A percentile compares a stretch with the other conserved stretches of the same genome.
Conservation (phyloP, 257 asterid species). For the Primulina tabacum region DNA sequence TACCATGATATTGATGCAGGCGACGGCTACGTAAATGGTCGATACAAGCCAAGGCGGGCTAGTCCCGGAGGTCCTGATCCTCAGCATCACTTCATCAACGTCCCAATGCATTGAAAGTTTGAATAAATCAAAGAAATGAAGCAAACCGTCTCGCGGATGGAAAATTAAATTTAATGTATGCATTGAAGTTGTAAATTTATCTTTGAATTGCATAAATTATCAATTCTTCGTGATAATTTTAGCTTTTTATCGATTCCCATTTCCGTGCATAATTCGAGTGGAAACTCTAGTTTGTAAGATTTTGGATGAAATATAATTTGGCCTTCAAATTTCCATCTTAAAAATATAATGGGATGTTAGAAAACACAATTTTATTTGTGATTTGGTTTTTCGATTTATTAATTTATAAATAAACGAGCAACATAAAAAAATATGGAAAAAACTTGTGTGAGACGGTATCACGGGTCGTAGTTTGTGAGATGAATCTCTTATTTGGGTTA, state of each 20-base stretch:
- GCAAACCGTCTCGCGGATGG: not conserved
- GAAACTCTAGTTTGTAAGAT: too few species aligned
- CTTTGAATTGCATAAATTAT: not conserved
- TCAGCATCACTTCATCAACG: conserved; percentile 37
- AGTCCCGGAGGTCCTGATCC: conserved; percentile 64
- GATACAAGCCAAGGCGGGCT: conserved; percentile 26
- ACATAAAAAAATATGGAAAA: too few species aligned
- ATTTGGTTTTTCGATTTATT: too few species aligned
- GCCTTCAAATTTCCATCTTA: not conserved
- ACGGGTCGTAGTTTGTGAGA: too few species aligned
- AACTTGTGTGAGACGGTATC: too few species aligned
- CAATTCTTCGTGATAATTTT: not conserved
- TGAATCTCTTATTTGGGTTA: too few species aligned
- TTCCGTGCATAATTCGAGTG: not conserved
- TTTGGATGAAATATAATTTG: not conserved
- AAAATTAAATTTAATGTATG: not conserved
- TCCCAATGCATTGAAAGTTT: not conserved
- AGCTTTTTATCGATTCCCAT: not conserved
- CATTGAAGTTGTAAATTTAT: not conserved
- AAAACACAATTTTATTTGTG: too few species aligned
- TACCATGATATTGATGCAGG: not conserved
- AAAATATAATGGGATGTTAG: too few species aligned
- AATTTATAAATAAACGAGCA: too few species aligned
- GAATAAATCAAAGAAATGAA: not conserved
- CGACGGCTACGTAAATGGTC: conserved; percentile 14